Base-by-base conservation (phyloP, 2,329 filamentous ascomycete genomes). In the Blastomyces gilchristii region DNA sequence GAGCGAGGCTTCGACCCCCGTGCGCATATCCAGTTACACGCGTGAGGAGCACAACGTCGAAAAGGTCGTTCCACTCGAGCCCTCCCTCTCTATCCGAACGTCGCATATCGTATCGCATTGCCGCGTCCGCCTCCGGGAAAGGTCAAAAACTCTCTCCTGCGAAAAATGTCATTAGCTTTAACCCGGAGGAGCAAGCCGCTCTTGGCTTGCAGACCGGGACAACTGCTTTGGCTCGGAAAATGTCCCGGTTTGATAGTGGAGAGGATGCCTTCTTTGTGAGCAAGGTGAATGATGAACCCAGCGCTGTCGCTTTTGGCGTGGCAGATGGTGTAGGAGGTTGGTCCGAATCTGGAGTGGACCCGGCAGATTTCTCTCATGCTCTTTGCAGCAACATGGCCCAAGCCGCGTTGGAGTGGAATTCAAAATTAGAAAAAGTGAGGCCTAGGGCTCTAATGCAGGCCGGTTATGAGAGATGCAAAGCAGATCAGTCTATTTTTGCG, bases 211-310 rank as follows among this genome's bases (percentile, higher is more conserved):
- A 76, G 58, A 64, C 64, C 11, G 73, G 73, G 22, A 68, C 67
- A 66, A 73, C 71, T 67, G 70, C 71, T 81, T 85, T 74, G 80
- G 85, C 81, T 68, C 80, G 83, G 71, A 85, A 85, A 72, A 80
- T 79, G 68, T 82, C 79, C 66, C 85, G 89, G 31, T 89, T 88
- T 59, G 87, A 85, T 64, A 94, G 89, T 60, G 94, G 94, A 18
- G 92, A 99, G 76, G 94, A 99, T 81, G 90, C 94, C 63, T 97
- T 97, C 79, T 99, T 99, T 76, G 88, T 94, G 69, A 85, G 88
- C 71, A 85, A 87, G 31, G 80, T 97, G n/a, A 90, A 89, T 14
- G 87, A 85, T 50, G 65, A 71, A 52, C 65, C 69, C 3, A 67
- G 68, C 9, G 67, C 70, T 8, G 83, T 96, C 12, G 90, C 92